Evolutionary conservation across 2,329 filamentous ascomycete genomes (phyloP), one percentile per base, ranked within the genome.

Genomic region (Chlorencoelia australis): DNA sequence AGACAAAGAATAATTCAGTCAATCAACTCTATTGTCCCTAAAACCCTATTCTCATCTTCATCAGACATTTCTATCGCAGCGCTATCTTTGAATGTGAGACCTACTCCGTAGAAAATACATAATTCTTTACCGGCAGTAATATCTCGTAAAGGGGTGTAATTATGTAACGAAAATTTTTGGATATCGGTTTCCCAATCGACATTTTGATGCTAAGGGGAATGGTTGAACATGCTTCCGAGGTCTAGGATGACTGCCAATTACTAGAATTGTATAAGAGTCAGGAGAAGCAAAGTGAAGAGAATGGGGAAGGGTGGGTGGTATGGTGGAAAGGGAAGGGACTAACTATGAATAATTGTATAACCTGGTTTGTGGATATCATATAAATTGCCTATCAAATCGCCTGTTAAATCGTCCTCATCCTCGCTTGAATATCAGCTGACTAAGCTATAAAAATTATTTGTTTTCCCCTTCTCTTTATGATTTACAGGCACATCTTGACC

Each of bases 151-250:
- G 71, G 59, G 10, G 55, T 61, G 44, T 74, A 75, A 0, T 62
- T 63, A 13, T 74, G 60, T 1, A 69, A 44, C n/a, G n/a, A n/a
- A 10, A 59, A 50, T 2, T 58, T 59, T 3, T 58, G 48, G 2
- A 68, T 30, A 51, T 74, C 65, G 15, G 69, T 58, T 43, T 62
- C 61, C 70, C 70, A 75, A 3, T 64, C 68, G 4, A 75, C 66
- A 48, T 75, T 75, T 45, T 74, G 71, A 18, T 61, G 44, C 8
- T 56, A 46, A 0, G 53, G 56, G 3, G 68, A 70, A 45, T 75
- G 71, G 41, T 75, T 75, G 58, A 75, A 74, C 67, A 75, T 71
- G 37, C 62, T 67, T 11, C 71, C 71, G 0, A 75, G 56, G 3
- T 71, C 71, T 24, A 74, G 59, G 19, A 73, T 60, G 2, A 75